These are phyloP conservation scores for Candida insectorum DNA, from an alignment of 805 yeast species.

Conservation along the genomic window DNA sequence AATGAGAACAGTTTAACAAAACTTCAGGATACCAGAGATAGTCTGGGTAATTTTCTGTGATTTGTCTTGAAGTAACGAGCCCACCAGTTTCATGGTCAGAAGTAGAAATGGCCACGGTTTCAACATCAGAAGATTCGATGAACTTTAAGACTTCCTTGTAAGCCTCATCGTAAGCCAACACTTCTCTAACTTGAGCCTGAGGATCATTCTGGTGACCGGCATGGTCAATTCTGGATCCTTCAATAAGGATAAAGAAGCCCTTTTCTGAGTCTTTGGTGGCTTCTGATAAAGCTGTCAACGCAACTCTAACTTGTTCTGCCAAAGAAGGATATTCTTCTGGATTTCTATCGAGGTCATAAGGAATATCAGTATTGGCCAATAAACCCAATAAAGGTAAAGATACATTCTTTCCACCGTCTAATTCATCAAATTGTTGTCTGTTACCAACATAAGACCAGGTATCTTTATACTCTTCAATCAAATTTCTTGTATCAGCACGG, in stretches of 20 bases:
- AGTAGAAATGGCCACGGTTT: slow-evolving; percentile 76
- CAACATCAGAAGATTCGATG: slow-evolving; percentile 63
- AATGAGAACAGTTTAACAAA: slow-evolving; percentile 61
- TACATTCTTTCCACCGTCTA: slow-evolving; percentile 55
- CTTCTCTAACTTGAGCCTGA: slow-evolving; percentile 88
- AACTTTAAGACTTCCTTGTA: slow-evolving; percentile 68
- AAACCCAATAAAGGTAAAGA: slow-evolving; percentile 73
- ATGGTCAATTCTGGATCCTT: slow-evolving; percentile 92
- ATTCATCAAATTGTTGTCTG: slow-evolving; percentile 54
- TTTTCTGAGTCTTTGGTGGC: slow-evolving; percentile 71
- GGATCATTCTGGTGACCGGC: slow-evolving; percentile 94
- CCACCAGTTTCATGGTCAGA: slow-evolving; percentile 98
- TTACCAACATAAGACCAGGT: slow-evolving; percentile 59
- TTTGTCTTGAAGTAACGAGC: slow-evolving; percentile 74
- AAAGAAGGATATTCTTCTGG: slow-evolving; percentile 63
- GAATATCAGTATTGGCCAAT: slow-evolving; percentile 72
- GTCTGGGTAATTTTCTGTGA: slow-evolving; percentile 68
- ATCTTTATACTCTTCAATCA: slow-evolving; percentile 57
- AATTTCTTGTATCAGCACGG: slow-evolving; percentile 64
- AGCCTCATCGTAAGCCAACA: slow-evolving; percentile 80
- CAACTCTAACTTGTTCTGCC: slow-evolving; percentile 72
- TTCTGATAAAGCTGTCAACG: slow-evolving; percentile 60
- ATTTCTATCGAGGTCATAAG: slow-evolving; percentile 78
- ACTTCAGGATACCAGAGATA: slow-evolving; percentile 82
- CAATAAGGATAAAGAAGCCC: slow-evolving; percentile 83